A percentile compares a stretch with the other conserved stretches of the same genome.
phyloP scores from a whole-genome alignment of 139 green algal species.

The Coccomyxa sp. region DNA sequence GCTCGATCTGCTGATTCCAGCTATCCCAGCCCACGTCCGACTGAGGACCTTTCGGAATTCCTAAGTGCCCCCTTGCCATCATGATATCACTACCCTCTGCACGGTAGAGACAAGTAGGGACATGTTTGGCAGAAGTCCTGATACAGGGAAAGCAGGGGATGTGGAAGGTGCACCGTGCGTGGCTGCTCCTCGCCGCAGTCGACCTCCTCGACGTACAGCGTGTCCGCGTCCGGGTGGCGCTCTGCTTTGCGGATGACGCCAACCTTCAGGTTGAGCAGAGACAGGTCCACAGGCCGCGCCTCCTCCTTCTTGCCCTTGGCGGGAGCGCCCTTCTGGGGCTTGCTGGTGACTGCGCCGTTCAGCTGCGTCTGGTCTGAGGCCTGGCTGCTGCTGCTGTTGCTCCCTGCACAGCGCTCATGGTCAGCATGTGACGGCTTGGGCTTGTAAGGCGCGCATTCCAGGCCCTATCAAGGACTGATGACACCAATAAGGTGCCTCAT shows the following conservation, averaged over 20 bases:
- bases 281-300: constrained; percentile 39
- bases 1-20: too few relatives aligned
- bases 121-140: too few relatives aligned
- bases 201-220: constrained; percentile 88
- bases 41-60: too few relatives aligned
- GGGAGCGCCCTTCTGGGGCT: background rate
- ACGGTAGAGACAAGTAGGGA: too few relatives aligned
- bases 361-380: background rate
- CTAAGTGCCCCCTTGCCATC: too few relatives aligned
- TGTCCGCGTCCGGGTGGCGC: constrained; percentile 67
- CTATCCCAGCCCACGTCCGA: too few relatives aligned
- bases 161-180: constrained; percentile 53
- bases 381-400: background rate
- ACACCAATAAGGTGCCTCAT: too few relatives aligned
- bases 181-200: constrained; percentile 69
- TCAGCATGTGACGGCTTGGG: too few relatives aligned
- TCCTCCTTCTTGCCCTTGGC: constrained; percentile 7
- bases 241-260: constrained; percentile 56
- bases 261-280: constrained; percentile 77
- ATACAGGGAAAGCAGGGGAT: too few relatives aligned
- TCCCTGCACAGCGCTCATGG: background rate
- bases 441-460: too few relatives aligned
- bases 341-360: background rate
- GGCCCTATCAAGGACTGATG: too few relatives aligned
- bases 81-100: too few relatives aligned